phyloP scores from a whole-genome alignment of 1,284 basidiomycete genomes.

The Pseudozyma tsukubaensis region DNA sequence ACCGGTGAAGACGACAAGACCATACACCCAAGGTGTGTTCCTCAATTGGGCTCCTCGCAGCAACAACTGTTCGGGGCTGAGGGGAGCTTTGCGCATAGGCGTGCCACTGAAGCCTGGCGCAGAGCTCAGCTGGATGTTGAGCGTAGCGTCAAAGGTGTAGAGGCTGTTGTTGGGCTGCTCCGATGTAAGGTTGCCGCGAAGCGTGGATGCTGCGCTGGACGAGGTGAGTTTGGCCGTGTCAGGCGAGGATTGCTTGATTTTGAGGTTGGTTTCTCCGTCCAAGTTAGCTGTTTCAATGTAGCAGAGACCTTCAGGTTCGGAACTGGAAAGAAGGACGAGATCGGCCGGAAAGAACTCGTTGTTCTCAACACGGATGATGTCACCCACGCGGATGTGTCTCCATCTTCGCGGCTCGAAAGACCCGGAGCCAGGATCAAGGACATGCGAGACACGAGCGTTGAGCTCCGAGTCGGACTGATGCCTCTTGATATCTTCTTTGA shows the following conservation, averaged over 20 bases:
- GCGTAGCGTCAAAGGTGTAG: constrained; percentile 88
- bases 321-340: constrained; percentile 85
- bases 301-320: constrained; percentile 95
- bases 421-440: constrained; percentile 75
- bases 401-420: constrained; percentile 84
- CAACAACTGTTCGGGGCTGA: constrained; percentile 94
- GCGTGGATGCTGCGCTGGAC: constrained; percentile 78
- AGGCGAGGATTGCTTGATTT: constrained; percentile 94
- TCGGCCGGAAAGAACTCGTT: constrained; percentile 98
- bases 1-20: constrained; percentile 92
- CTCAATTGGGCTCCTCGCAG: constrained; percentile 93
- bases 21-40: constrained; percentile 97
- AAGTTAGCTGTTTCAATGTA: constrained; percentile 98
- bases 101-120: constrained; percentile 64
- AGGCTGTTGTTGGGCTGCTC: constrained; percentile 98
- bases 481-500: constrained; percentile 96
- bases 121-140: constrained; percentile 72
- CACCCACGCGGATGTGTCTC: constrained; percentile 90
- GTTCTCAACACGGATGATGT: constrained; percentile 88
- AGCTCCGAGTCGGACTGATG: constrained; percentile 94
- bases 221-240: constrained; percentile 83
- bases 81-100: constrained; percentile 74
- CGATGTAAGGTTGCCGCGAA: constrained; percentile 86
- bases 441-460: constrained; percentile 84
- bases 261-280: constrained; percentile 98